Conservation (phyloP, 768 basidiomycete species). For the Saitozyma podzolica region DNA sequence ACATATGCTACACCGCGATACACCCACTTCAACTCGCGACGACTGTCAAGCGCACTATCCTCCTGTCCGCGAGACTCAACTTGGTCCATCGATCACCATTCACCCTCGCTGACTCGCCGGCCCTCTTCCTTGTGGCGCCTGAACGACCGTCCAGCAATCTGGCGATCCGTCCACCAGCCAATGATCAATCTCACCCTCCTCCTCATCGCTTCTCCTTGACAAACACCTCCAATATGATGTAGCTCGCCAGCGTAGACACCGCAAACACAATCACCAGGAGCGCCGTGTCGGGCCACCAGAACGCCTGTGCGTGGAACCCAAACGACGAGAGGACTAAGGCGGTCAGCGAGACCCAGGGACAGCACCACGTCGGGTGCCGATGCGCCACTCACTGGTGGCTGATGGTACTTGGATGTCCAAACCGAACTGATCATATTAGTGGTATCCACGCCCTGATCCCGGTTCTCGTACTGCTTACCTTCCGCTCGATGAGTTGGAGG, state of each 20-base stretch:
- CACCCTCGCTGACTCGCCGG: not conserved
- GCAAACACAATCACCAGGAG: slow-evolving; percentile 83
- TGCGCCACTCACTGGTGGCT: slow-evolving; percentile 64
- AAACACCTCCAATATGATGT: slow-evolving; percentile 76
- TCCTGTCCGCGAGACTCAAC: no score
- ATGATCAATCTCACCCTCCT: no score
- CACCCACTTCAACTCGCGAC: no score
- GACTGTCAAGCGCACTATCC: no score
- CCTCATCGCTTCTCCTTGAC: slow-evolving; percentile 73
- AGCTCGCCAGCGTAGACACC: slow-evolving; percentile 73
- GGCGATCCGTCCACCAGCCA: no score
- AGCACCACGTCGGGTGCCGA: not conserved
- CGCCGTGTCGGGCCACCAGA: slow-evolving; percentile 97
- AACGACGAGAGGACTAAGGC: slow-evolving; percentile 76
- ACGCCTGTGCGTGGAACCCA: slow-evolving; percentile 88
- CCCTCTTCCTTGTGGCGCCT: not conserved
- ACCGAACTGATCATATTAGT: slow-evolving; percentile 66
- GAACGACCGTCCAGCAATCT: not conserved
- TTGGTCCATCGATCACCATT: no score
- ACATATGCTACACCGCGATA: no score
- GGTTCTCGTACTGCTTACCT: slow-evolving; percentile 58
- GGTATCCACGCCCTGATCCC: slow-evolving; percentile 10
- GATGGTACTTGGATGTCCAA: slow-evolving; percentile 95
- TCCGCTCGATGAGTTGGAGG: slow-evolving; percentile 84
- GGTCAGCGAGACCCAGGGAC: slow-evolving; percentile 4